Conservation (phyloP, 306 rosid species). For the Citrullus amarus region DNA sequence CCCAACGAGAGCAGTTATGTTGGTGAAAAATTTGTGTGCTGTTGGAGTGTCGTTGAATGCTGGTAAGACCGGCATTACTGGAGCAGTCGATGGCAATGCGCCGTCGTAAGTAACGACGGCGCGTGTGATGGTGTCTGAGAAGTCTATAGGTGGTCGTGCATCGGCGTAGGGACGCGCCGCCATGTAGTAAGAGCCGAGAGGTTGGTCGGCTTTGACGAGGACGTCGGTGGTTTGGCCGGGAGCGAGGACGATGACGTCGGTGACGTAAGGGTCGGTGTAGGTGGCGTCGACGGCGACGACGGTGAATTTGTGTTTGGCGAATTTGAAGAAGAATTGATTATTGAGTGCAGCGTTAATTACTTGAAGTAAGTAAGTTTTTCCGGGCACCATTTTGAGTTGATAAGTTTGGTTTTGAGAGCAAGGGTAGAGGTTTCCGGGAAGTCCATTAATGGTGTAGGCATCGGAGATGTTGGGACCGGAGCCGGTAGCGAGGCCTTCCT, state of each 20-base stretch:
- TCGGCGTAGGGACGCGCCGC: conserved; percentile 28
- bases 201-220: conserved; percentile 29
- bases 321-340: conserved; percentile 42
- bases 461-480: conserved; percentile 8
- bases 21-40: conserved; percentile 38
- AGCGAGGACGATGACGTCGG: conserved; percentile 26
- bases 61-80: conserved; percentile 38
- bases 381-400: conserved; percentile 26
- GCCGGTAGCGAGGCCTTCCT: conserved; percentile 13
- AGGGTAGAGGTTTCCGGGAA: conserved; percentile 40
- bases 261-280: conserved; percentile 34
- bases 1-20: conserved; percentile 17
- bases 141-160: fast-evolving
- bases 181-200: conserved; percentile 45
- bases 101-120: conserved; percentile 29
- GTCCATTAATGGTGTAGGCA: conserved; percentile 58
- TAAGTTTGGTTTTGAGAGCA: conserved; percentile 33
- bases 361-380: conserved; percentile 45
- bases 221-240: conserved; percentile 61
- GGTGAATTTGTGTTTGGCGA: conserved; percentile 50
- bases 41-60: conserved; percentile 23
- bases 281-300: conserved; percentile 53
- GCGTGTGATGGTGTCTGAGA: conserved; percentile 20
- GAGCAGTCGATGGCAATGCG: not conserved
- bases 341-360: conserved; percentile 57